Base-by-base conservation (phyloP, 169 alveolate genomes). In the Cryptosporidium canis region DNA sequence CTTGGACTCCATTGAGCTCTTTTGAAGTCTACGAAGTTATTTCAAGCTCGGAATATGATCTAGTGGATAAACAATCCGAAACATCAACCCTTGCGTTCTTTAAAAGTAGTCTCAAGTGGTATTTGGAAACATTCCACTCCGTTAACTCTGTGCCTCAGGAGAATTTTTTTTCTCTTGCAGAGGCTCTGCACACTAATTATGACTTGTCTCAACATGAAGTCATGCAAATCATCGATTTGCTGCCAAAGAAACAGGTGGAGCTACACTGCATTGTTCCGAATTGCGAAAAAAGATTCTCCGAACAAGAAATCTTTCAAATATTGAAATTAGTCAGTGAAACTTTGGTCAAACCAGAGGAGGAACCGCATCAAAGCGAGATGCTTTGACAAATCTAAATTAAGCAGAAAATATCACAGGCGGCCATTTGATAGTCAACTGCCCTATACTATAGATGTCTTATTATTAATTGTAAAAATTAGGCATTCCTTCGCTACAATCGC, bases 1-100 rank as follows among this genome's bases (percentile, higher is more conserved):
- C 87, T 24, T 77, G 87, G 87, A 43, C 44, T 77, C 87, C 87
- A 14, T 45, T 77, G 21, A 77, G 77, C 71, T 58, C 67, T 43
- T 63, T 33, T 9, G 87, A 77, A 43, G 87, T 77, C 6, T 77
- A 77, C n/a, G 87, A 77, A 58, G 37, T 24, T 2, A 39, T 77
- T 29, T 35, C 66, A 2, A 70, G 39, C 11, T 21, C 64, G 7
- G 64, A 58, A 35, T 24, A 43, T 21, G 44, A 44, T 24, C 77
- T 39, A 24, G 24, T 41, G 27, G 63, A 61, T 21, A 44, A 61
- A 9, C 45, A 53, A 27, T 21, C 11, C 16, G 87, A 55, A 9
- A 31, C 58, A 3, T 18, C 71, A 18, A 45, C 83, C 14, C 63
- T 48, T 27, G 39, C 33, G 24, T 68, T 68, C 14, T 55, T 77